These are phyloP conservation scores for Auricularia sp. DNA, from an alignment of 768 basidiomycete species.

Conservation along the genomic window DNA sequence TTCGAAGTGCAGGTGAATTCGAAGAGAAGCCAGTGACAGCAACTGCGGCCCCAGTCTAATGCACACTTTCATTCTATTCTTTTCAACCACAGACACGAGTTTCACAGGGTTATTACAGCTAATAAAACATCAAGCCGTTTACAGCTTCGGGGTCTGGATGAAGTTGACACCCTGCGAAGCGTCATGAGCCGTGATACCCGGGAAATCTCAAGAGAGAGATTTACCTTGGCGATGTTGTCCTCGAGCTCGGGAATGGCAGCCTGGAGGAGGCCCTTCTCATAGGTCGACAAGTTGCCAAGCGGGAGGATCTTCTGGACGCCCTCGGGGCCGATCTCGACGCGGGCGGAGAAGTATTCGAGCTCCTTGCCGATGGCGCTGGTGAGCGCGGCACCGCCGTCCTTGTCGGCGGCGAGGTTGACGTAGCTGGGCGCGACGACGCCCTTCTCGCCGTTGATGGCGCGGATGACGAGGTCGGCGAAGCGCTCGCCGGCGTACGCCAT, in stretches of 20 bases:
- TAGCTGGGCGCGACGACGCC: conserved; percentile 77
- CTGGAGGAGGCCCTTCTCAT: conserved; percentile 66
- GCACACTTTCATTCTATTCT: no score
- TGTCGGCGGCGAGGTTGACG: conserved; percentile 67
- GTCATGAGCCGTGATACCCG: not conserved
- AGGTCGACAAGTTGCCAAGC: conserved; percentile 64
- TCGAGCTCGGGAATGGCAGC: conserved; percentile 74
- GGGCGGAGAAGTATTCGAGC: conserved; percentile 81
- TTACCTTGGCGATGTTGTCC: conserved; percentile 51
- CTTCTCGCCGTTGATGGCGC: conserved; percentile 80
- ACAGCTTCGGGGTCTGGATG: conserved; percentile 14
- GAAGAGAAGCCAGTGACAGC: no score
- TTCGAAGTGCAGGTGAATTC: no score
- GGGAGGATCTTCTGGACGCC: conserved; percentile 76
- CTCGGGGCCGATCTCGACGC: conserved; percentile 77
- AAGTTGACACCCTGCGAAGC: conserved; percentile 13
- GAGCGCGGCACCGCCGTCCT: conserved; percentile 59
- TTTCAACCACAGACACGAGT: not conserved
- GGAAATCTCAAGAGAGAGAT: not conserved
- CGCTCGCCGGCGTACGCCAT: conserved; percentile 94
- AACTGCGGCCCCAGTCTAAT: no score
- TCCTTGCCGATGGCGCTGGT: conserved; percentile 65
- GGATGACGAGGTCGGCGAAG: conserved; percentile 74
- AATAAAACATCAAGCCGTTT: conserved; percentile 1
- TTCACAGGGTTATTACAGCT: not conserved